A percentile compares a stretch with the other conserved stretches of the same genome.
phyloP scores from a whole-genome alignment of 805 yeast species.

The Pichia manshurica region DNA sequence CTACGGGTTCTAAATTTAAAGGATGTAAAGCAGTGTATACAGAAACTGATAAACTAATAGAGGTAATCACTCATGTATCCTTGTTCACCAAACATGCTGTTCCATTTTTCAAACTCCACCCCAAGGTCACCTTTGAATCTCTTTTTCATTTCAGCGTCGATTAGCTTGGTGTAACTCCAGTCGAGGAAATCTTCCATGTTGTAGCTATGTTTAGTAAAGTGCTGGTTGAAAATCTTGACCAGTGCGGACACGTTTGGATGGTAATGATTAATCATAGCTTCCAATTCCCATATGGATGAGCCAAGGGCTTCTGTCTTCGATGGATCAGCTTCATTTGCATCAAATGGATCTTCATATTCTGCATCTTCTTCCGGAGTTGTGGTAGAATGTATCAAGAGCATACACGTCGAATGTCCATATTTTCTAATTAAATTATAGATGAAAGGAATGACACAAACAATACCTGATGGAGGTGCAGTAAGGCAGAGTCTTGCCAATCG shows the following conservation, averaged over 20 bases:
- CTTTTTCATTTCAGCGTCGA: constrained; percentile 60
- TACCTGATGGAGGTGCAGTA: constrained; percentile 81
- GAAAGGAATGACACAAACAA: constrained; percentile 84
- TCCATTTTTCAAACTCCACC: constrained; percentile 62
- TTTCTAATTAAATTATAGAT: constrained; percentile 81
- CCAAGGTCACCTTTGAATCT: constrained; percentile 68
- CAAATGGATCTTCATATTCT: constrained; percentile 56
- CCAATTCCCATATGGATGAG: constrained; percentile 90
- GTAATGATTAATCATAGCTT: constrained; percentile 68
- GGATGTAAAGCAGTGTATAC: neutral
- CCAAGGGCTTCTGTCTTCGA: constrained; percentile 69
- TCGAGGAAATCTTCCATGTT: constrained; percentile 92
- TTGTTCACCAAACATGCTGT: constrained; percentile 31
- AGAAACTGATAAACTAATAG: neutral
- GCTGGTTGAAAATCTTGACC: constrained; percentile 83
- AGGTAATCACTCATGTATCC: constrained; percentile 19
- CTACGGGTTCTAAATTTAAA: neutral
- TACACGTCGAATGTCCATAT: constrained; percentile 76
- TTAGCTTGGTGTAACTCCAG: constrained; percentile 69
- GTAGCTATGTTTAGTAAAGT: constrained; percentile 80
- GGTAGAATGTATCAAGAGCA: constrained; percentile 71
- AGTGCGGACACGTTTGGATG: constrained; percentile 94
- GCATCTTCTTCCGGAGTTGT: constrained; percentile 29
- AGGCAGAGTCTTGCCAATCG: constrained; percentile 68
- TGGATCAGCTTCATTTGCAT: constrained; percentile 64